These are phyloP conservation scores for Neurospora pannonica DNA, from an alignment of 495 filamentous ascomycete species.

Conservation along the genomic window DNA sequence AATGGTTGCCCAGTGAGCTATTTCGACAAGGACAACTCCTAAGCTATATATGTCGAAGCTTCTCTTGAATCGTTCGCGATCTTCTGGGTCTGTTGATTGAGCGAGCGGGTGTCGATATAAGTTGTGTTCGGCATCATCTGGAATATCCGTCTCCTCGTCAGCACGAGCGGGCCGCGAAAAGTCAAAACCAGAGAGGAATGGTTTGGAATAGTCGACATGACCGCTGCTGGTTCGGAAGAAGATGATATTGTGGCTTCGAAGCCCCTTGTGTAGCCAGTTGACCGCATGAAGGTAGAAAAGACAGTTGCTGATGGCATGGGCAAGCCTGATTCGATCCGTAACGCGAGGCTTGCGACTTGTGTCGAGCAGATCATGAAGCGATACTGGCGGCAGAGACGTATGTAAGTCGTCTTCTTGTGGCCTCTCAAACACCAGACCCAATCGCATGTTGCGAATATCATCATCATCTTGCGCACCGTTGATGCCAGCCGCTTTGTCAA, in stretches of 20 bases:
- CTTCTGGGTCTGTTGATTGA: slow-evolving; percentile 27
- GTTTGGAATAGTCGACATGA: slow-evolving; percentile 23
- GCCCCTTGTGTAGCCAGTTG: slow-evolving; percentile 53
- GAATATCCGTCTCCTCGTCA: slow-evolving; percentile 43
- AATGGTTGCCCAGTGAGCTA: slow-evolving; percentile 44
- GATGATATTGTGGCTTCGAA: slow-evolving; percentile 47
- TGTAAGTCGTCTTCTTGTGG: slow-evolving; percentile 20
- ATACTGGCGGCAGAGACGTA: slow-evolving; percentile 22
- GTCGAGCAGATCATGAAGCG: slow-evolving; percentile 24
- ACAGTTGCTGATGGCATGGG: slow-evolving; percentile 30
- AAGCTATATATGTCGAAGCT: slow-evolving; percentile 48
- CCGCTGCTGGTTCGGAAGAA: slow-evolving; percentile 32
- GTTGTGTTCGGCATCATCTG: slow-evolving; percentile 33
- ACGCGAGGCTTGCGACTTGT: slow-evolving; percentile 19
- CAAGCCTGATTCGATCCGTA: slow-evolving; percentile 27
- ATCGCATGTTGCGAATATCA: slow-evolving; percentile 23
- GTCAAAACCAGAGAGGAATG: slow-evolving; percentile 46
- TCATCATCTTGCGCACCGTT: slow-evolving; percentile 18
- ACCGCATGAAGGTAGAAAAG: slow-evolving; percentile 42
- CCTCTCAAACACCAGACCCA: slow-evolving; percentile 30
- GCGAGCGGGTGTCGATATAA: slow-evolving; percentile 41
- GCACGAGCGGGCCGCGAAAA: slow-evolving; percentile 41
- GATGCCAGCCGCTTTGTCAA: slow-evolving; percentile 23
- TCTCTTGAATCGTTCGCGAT: slow-evolving; percentile 33
- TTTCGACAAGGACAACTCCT: slow-evolving; percentile 44